These are phyloP conservation scores for Tolypocladium ovalisporum DNA, from an alignment of 2,329 filamentous ascomycete genomes.

Conservation along the genomic window DNA sequence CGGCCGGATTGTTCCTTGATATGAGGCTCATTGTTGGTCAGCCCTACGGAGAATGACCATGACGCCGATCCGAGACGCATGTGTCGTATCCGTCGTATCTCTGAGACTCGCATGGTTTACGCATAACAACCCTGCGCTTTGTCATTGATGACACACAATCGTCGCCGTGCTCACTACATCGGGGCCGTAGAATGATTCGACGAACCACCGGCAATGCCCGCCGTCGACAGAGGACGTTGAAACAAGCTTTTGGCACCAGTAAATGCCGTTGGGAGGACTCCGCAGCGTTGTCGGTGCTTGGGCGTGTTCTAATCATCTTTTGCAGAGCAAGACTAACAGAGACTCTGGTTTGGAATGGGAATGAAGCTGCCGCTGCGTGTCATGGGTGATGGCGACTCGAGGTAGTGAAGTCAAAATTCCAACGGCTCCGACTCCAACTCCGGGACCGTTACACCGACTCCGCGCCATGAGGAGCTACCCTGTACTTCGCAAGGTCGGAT, in stretches of 20 bases:
- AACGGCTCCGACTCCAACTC: too few species aligned
- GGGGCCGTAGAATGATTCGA: not conserved
- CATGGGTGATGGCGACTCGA: too few species aligned
- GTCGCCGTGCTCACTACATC: not conserved
- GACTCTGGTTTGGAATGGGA: too few species aligned
- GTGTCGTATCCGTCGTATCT: too few species aligned
- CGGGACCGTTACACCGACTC: too few species aligned
- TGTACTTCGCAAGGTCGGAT: too few species aligned
- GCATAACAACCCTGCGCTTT: not conserved
- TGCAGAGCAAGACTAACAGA: too few species aligned
- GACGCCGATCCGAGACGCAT: not conserved
- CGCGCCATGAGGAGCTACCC: too few species aligned
- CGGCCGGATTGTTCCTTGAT: not conserved
- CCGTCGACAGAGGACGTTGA: not conserved
- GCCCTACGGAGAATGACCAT: not conserved
- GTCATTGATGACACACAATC: slow-evolving; percentile 2
- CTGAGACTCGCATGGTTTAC: not conserved
- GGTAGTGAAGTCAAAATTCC: too few species aligned
- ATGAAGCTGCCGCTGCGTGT: too few species aligned
- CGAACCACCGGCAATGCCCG: not conserved
- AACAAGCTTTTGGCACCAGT: not conserved
- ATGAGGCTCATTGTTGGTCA: not conserved
- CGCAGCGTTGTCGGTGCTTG: too few species aligned
- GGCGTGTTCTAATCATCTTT: too few species aligned
- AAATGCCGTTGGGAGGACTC: not conserved